Conservation (phyloP, 2,329 filamentous ascomycete species). For the Ascochyta rabiei region DNA sequence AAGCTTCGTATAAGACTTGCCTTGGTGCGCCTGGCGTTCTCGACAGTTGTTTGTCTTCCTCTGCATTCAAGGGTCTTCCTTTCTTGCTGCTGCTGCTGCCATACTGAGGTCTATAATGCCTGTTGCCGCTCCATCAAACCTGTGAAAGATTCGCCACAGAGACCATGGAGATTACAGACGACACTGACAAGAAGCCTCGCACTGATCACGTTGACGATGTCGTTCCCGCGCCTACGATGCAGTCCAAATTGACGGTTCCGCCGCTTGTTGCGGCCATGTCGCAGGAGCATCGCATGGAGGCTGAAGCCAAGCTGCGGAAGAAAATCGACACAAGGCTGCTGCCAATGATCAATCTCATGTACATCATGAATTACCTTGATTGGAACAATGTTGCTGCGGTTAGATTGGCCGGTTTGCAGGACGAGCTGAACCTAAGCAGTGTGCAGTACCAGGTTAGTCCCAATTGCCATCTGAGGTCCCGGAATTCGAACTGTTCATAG, state of each 20-base stretch:
- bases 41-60: slow-evolving; percentile 1
- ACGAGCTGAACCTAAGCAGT: slow-evolving; percentile 62
- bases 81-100: background rate
- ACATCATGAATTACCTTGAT: slow-evolving; percentile 77
- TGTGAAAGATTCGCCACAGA: background rate
- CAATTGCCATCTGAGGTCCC: background rate
- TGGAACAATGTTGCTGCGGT: slow-evolving; percentile 72
- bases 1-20: slow-evolving; percentile 28
- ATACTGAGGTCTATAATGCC: background rate
- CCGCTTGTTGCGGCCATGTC: slow-evolving; percentile 52
- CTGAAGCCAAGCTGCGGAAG: slow-evolving; percentile 66
- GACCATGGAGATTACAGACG: slow-evolving; percentile 27
- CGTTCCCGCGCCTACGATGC: slow-evolving; percentile 4
- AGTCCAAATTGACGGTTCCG: slow-evolving; percentile 38
- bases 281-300: slow-evolving; percentile 56
- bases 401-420: slow-evolving; percentile 65
- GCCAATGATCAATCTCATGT: slow-evolving; percentile 74
- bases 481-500: background rate
- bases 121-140: background rate
- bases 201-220: slow-evolving; percentile 35
- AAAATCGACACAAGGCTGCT: slow-evolving; percentile 74
- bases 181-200: slow-evolving; percentile 27
- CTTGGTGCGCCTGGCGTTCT: slow-evolving; percentile 12
- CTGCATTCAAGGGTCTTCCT: background rate
- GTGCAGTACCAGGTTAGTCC: slow-evolving; percentile 64